Percentiles rank a stretch among this genome's conserved stretches.
Evolutionary conservation across 169 alveolate genomes (phyloP).

Genomic region (Perkinsus olseni): DNA sequence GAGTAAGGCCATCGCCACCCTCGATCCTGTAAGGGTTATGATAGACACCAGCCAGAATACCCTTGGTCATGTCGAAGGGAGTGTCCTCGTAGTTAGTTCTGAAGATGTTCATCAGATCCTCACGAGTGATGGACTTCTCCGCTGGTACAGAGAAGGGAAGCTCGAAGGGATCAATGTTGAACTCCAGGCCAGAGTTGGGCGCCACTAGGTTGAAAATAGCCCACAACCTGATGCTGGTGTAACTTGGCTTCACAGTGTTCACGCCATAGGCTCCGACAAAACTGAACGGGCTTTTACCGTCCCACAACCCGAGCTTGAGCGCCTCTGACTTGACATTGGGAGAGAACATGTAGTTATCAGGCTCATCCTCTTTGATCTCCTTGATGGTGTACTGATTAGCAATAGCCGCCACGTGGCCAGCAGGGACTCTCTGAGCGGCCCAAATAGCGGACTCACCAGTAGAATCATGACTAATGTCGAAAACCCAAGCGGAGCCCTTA

Average conservation of each 20-base stretch:
- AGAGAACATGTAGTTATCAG: neutral
- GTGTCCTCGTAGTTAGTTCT: slow-evolving; percentile 7
- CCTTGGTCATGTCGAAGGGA: neutral
- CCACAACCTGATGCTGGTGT: neutral
- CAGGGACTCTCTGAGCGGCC: slow-evolving; percentile 13
- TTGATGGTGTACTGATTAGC: neutral
- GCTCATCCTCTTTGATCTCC: neutral
- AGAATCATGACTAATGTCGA: slow-evolving; percentile 2
- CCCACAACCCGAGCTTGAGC: neutral
- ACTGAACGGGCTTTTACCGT: neutral
- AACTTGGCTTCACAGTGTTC: neutral
- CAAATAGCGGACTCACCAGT: neutral
- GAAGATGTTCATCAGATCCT: neutral
- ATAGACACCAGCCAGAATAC: slow-evolving; percentile 1
- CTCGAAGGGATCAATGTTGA: neutral
- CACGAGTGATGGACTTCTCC: neutral
- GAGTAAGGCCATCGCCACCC: neutral
- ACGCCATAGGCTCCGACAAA: neutral
- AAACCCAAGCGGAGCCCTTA: neutral
- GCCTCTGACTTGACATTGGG: neutral
- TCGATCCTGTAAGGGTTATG: slow-evolving; percentile 1
- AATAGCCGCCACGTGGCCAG: neutral
- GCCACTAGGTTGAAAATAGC: neutral
- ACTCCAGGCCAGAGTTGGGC: neutral
- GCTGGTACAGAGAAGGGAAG: slow-evolving; percentile 7